Conservation (phyloP, 257 asterid genomes). For the Nicotiana attenuata region DNA sequence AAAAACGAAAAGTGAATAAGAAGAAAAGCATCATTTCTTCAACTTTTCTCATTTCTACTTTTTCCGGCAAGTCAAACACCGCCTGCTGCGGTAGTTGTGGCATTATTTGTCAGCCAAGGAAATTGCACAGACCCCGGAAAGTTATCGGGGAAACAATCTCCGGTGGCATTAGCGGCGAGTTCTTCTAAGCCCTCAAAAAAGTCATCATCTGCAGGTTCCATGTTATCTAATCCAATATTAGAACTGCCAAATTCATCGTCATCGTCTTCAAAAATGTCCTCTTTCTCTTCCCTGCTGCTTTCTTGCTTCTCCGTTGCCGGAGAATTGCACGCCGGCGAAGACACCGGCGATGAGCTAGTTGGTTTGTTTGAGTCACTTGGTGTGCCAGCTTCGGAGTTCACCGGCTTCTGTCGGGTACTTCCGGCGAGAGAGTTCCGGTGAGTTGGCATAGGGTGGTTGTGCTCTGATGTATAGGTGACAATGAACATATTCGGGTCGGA, state of each 20-base stretch:
- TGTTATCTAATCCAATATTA: constrained; percentile 16
- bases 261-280: constrained; percentile 30
- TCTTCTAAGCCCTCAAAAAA: constrained; percentile 80
- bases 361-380: constrained; percentile 39
- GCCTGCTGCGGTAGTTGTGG: constrained; percentile 53
- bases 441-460: constrained; percentile 88
- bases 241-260: constrained; percentile 25
- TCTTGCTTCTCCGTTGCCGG: constrained; percentile 46
- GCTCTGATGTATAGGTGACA: constrained; percentile 85
- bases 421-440: constrained; percentile 94
- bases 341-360: constrained; percentile 35
- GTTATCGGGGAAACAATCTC: constrained; percentile 28
- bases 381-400: constrained; percentile 18
- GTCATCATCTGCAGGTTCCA: constrained; percentile 31
- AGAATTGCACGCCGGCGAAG: constrained; percentile 31
- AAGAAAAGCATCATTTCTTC: constrained; percentile 51
- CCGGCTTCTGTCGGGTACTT: constrained; percentile 60
- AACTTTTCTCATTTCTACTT: background rate
- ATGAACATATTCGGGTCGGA: constrained; percentile 92
- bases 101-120: constrained; percentile 51
- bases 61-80: constrained; percentile 41
- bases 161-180: constrained; percentile 27
- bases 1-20: constrained; percentile 41
- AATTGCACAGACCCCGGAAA: constrained; percentile 30
- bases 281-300: constrained; percentile 34